A percentile compares a stretch with the other conserved stretches of the same genome.
Conservation (phyloP, 345 rosid genomes). For the Rhodamnia argentea region DNA sequence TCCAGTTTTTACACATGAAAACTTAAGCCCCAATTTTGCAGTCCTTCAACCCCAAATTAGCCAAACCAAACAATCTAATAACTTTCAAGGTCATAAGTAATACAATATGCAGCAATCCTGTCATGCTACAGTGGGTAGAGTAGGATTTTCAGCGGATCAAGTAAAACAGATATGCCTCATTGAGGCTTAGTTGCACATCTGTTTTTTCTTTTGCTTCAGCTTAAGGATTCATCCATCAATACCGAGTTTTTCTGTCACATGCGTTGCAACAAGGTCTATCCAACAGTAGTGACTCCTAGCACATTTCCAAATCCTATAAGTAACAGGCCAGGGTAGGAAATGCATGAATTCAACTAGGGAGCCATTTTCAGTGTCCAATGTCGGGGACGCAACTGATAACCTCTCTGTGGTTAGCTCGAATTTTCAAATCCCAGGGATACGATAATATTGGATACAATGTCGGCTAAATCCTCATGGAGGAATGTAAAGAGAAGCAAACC, state of each 20-base stretch:
- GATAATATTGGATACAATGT: conserved; percentile 39
- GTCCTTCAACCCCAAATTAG: neutral
- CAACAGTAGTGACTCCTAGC: neutral
- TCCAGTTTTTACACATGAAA: no score
- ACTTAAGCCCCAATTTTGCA: no score
- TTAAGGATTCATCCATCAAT: neutral
- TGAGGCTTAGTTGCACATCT: neutral
- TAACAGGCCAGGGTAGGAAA: neutral
- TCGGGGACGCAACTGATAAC: neutral
- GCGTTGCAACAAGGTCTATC: neutral
- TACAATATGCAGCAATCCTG: neutral
- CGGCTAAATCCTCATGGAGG: conserved; percentile 20
- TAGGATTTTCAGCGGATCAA: neutral
- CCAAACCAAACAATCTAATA: neutral
- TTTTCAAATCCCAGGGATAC: conserved; percentile 39
- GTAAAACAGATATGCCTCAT: neutral
- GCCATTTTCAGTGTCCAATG: neutral
- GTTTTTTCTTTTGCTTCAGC: neutral
- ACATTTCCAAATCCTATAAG: neutral
- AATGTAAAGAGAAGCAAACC: conserved; percentile 71
- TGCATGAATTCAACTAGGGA: neutral
- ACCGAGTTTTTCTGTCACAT: neutral
- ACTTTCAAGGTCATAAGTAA: no score
- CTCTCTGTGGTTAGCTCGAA: conserved; percentile 61
- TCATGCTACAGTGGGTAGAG: neutral